These are phyloP conservation scores for Suaeda aralocaspica DNA, from an alignment of 148 eudicot species.

Conservation along the genomic window DNA sequence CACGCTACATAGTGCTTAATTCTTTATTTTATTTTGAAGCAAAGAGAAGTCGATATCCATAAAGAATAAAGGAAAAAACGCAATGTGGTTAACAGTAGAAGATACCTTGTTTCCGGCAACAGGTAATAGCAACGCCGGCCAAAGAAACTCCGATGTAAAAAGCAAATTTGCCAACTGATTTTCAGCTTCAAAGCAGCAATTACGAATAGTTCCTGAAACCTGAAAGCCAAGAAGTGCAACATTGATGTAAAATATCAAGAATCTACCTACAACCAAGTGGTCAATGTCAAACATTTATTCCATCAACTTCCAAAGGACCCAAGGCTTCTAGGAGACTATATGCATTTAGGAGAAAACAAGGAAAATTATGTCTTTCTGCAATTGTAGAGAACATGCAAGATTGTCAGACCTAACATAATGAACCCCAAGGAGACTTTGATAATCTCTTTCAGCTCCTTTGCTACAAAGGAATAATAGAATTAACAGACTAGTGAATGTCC, in stretches of 20 bases:
- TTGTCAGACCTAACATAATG: not conserved
- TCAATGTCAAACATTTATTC: not conserved
- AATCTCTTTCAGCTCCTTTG: not conserved
- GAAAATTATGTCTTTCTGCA: not conserved
- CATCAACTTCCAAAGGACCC: not conserved
- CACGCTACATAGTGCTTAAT: constrained; percentile 1
- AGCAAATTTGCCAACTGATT: constrained; percentile 80
- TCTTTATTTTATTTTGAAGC: not conserved
- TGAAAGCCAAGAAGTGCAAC: constrained; percentile 21
- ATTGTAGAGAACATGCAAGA: not conserved
- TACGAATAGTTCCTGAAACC: constrained; percentile 92
- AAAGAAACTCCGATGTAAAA: constrained; percentile 80
- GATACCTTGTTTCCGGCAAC: constrained; percentile 95
- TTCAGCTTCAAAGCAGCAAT: constrained; percentile 99
- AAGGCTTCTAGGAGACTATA: not conserved
- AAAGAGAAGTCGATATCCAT: constrained; percentile 3
- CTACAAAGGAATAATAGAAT: not conserved
- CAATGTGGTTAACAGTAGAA: constrained; percentile 8
- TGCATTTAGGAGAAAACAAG: not conserved
- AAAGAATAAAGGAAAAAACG: not conserved
- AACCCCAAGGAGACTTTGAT: not conserved
- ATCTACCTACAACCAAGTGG: not conserved
- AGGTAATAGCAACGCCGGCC: constrained; percentile 97
- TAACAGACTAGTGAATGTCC: not conserved
- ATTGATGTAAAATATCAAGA: too few relatives aligned